These are phyloP conservation scores for Cryphonectria japonica DNA, from an alignment of 2,329 filamentous ascomycete species.

Conservation along the genomic window DNA sequence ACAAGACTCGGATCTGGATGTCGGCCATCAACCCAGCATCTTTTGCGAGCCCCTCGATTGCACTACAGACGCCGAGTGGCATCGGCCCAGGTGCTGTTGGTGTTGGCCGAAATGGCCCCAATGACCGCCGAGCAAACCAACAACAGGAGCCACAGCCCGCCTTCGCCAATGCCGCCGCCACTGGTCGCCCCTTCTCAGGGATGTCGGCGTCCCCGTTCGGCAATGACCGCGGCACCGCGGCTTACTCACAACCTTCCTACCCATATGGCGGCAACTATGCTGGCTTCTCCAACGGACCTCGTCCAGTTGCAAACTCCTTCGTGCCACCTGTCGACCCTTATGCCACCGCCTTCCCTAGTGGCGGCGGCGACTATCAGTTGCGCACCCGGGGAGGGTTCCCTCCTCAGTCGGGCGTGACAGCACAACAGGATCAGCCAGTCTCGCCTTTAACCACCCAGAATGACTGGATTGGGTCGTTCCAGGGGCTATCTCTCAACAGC, in stretches of 20 bases:
- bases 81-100: constrained; percentile 70
- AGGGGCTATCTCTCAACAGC: constrained; percentile 73
- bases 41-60: constrained; percentile 78
- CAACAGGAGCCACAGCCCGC: constrained; percentile 46
- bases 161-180: constrained; percentile 44
- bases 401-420: constrained; percentile 41
- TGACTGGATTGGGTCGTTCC: constrained; percentile 68
- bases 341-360: constrained; percentile 41
- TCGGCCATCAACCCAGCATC: constrained; percentile 98
- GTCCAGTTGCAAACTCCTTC: constrained; percentile 44
- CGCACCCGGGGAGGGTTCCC: constrained; percentile 49
- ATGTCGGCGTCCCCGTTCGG: constrained; percentile 48
- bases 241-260: constrained; percentile 45
- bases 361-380: constrained; percentile 49
- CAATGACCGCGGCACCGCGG: constrained; percentile 46
- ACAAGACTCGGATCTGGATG: constrained; percentile 99
- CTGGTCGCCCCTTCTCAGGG: constrained; percentile 47
- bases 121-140: constrained; percentile 53
- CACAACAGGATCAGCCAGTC: constrained; percentile 44
- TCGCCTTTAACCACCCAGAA: constrained; percentile 50
- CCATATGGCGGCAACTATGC: constrained; percentile 48
- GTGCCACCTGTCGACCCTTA: constrained; percentile 49
- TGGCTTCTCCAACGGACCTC: constrained; percentile 47
- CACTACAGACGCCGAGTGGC: constrained; percentile 70
- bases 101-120: constrained; percentile 52